phyloP scores from a whole-genome alignment of 192 early-diverging fungal genomes.

The Geosiphon pyriformis region DNA sequence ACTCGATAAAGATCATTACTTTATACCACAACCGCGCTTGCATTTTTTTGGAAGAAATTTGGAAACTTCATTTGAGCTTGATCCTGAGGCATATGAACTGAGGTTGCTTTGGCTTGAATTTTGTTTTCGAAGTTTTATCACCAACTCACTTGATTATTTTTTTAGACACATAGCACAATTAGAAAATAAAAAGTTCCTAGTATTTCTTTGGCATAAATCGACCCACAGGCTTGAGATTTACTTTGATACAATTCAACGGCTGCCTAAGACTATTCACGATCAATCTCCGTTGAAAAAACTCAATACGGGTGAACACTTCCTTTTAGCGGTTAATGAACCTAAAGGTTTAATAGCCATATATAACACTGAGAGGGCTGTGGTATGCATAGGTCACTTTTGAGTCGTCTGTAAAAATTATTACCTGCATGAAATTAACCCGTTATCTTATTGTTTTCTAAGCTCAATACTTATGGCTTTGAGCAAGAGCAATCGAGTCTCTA shows the following conservation, averaged over 20 bases:
- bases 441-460: background rate
- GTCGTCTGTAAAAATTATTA: too few relatives aligned
- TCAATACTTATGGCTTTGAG: slow-evolving; percentile 21
- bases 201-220: slow-evolving; percentile 11
- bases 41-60: background rate
- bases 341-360: slow-evolving; percentile 24
- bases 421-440: background rate
- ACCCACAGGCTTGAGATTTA: background rate
- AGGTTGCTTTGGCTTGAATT: background rate
- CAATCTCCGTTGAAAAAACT: slow-evolving; percentile 7
- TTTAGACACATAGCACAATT: slow-evolving; percentile 11
- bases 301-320: background rate
- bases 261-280: background rate
- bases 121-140: background rate
- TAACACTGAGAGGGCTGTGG: slow-evolving; percentile 4
- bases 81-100: slow-evolving; percentile 8
- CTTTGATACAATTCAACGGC: background rate
- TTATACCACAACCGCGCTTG: slow-evolving; percentile 2
- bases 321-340: slow-evolving; percentile 19
- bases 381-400: slow-evolving; percentile 1
- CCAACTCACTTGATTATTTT: background rate
- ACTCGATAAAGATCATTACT: slow-evolving; percentile 3
- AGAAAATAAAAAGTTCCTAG: slow-evolving; percentile 3
- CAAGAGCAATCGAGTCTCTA: slow-evolving; percentile 7
- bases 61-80: slow-evolving; percentile 8